Conservation (phyloP, 106 monocot genomes). For the Vanilla planifolia region DNA sequence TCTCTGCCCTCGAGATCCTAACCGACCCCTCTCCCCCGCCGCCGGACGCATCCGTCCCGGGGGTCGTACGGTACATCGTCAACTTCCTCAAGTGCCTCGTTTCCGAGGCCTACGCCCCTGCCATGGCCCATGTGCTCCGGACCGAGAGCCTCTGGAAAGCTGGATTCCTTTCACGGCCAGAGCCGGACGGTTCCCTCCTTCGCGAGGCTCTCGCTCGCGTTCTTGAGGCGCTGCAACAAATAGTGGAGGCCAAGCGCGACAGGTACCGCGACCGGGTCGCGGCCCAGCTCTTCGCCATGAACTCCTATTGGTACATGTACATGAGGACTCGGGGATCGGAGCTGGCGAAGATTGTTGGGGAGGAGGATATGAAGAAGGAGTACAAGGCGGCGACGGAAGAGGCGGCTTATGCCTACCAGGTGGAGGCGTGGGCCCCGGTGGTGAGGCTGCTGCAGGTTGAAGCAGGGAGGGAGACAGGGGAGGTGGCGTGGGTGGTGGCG, state of each 20-base stretch:
- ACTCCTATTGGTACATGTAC: constrained; percentile 55
- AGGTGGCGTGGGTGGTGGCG: constrained; percentile 3
- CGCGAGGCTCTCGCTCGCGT: constrained; percentile 15
- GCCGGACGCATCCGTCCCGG: constrained; percentile 25
- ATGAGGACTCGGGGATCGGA: constrained; percentile 40
- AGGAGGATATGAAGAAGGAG: constrained; percentile 27
- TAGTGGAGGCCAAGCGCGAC: constrained; percentile 25
- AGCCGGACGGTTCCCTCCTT: constrained; percentile 17
- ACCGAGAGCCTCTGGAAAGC: constrained; percentile 38
- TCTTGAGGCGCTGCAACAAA: constrained; percentile 30
- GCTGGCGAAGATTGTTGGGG: constrained; percentile 33
- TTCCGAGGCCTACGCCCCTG: constrained; percentile 10
- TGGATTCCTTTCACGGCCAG: constrained; percentile 12
- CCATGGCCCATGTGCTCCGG: constrained; percentile 35
- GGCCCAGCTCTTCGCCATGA: constrained; percentile 38
- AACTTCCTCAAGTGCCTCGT: constrained; percentile 42
- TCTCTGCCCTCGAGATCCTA: constrained; percentile 31
- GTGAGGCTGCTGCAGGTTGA: constrained; percentile 13
- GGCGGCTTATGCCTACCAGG: constrained; percentile 40
- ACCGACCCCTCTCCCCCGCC: constrained; percentile 18
- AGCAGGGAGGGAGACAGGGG: not conserved
- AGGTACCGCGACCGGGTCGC: constrained; percentile 21
- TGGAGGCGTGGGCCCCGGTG: constrained; percentile 26
- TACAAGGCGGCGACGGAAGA: constrained; percentile 47
- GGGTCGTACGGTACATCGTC: constrained; percentile 37